phyloP scores from a whole-genome alignment of 768 basidiomycete genomes.

The Rhodosporidiobolus sp. region DNA sequence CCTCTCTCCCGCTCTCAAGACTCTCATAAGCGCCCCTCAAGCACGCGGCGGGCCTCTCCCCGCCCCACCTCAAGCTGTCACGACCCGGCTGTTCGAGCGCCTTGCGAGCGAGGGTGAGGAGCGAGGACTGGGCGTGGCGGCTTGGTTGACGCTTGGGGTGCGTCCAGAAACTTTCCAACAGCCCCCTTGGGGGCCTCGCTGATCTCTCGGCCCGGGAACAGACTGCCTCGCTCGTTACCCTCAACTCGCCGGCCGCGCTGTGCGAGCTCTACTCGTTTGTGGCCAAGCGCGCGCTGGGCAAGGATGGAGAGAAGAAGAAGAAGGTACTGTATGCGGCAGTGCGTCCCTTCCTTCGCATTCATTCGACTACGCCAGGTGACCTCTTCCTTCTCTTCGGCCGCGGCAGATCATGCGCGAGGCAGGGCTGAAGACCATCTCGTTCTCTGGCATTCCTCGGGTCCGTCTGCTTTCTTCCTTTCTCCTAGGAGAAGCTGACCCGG shows the following conservation, averaged over 20 bases:
- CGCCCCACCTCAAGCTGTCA: constrained; percentile 36
- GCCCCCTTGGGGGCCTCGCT: neutral
- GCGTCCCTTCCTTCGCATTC: constrained; percentile 3
- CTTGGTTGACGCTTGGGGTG: constrained; percentile 46
- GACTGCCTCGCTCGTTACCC: constrained; percentile 48
- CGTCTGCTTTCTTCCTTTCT: neutral
- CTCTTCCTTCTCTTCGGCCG: too few relatives aligned
- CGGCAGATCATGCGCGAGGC: constrained; percentile 48
- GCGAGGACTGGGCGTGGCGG: constrained; percentile 33
- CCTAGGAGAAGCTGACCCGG: too few relatives aligned
- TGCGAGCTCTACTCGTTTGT: constrained; percentile 47
- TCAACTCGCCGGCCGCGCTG: constrained; percentile 49
- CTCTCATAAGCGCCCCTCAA: constrained; percentile 45
- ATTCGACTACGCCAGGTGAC: neutral
- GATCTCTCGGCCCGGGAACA: neutral
- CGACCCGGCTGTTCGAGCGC: constrained; percentile 40
- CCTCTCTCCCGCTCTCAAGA: constrained; percentile 48
- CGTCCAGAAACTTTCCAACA: neutral
- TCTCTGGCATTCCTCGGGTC: constrained; percentile 46
- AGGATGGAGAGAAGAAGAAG: neutral
- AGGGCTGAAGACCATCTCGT: constrained; percentile 51
- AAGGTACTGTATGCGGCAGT: constrained; percentile 37
- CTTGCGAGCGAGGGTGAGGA: constrained; percentile 40
- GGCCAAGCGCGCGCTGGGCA: constrained; percentile 6
- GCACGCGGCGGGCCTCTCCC: constrained; percentile 43